Conservation (phyloP, 805 yeast genomes). For the Scheffersomyces ergatensis region DNA sequence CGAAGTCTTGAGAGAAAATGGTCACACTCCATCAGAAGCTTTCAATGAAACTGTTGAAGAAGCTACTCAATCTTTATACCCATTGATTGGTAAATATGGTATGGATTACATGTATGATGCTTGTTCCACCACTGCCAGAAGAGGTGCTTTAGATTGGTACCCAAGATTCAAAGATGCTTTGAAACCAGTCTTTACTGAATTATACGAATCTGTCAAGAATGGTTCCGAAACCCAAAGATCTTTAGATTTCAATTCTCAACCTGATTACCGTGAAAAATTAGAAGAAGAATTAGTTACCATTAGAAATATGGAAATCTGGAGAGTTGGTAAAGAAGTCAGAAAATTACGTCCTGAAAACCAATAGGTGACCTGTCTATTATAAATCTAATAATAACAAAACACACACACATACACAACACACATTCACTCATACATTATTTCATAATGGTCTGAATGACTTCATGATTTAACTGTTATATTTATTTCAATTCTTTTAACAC, state of each 20-base stretch:
- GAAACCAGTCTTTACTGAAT: conserved; percentile 96
- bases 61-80: conserved; percentile 99
- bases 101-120: conserved; percentile 99
- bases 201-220: conserved; percentile 91
- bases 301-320: conserved; percentile 99
- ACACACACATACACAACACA: no score
- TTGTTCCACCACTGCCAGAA: conserved; percentile 99
- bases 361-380: conserved; percentile 35
- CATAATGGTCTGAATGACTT: conserved; percentile 41
- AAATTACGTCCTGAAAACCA: conserved; percentile 99
- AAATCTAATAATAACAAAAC: neutral
- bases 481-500: conserved; percentile 18
- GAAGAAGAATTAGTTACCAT: conserved; percentile 90
- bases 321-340: conserved; percentile 99
- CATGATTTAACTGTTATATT: conserved; percentile 10
- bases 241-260: conserved; percentile 95
- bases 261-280: conserved; percentile 95
- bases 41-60: conserved; percentile 99
- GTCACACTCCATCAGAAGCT: conserved; percentile 99
- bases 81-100: conserved; percentile 98
- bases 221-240: conserved; percentile 98
- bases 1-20: conserved; percentile 99
- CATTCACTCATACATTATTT: neutral
- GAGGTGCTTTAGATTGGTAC: conserved; percentile 99
- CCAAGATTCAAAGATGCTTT: conserved; percentile 98